Conservation (phyloP, 176 grass and related monocot species). For the Pontederia paniculata region DNA sequence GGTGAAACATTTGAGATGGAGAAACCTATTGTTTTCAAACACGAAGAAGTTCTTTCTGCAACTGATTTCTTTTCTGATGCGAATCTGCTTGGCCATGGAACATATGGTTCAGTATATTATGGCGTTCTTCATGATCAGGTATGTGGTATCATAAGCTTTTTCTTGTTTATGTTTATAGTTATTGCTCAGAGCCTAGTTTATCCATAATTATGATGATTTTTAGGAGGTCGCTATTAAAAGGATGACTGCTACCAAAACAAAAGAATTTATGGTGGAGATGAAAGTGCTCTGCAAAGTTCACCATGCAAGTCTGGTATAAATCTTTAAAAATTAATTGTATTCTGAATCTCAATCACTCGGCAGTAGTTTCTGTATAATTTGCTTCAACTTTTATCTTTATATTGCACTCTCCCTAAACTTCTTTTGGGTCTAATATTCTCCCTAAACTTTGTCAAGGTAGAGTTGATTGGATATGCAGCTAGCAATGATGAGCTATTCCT, state of each 20-base stretch:
- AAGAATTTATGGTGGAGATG: conserved; percentile 94
- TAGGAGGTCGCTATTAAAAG: conserved; percentile 98
- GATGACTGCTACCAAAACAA: conserved; percentile 97
- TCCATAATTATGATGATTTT: conserved; percentile 7
- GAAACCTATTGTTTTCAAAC: conserved; percentile 69
- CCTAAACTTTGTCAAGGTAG: conserved; percentile 96
- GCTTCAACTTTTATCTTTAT: conserved; percentile 22
- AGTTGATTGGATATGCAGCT: conserved; percentile 99
- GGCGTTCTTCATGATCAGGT: conserved; percentile 96
- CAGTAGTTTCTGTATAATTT: not conserved
- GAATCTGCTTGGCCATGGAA: conserved; percentile 95
- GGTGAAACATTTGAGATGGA: conserved; percentile 84
- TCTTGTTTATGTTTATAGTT: conserved; percentile 10
- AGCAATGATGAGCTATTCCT: conserved; percentile 89
- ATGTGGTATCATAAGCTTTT: conserved; percentile 2
- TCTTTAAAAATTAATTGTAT: conserved; percentile 17
- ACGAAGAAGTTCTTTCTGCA: conserved; percentile 80
- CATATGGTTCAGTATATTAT: conserved; percentile 97
- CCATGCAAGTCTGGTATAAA: conserved; percentile 90
- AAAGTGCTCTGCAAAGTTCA: conserved; percentile 99
- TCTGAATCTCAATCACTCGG: conserved; percentile 2
- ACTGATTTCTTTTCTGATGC: conserved; percentile 92
- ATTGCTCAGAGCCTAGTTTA: not conserved
- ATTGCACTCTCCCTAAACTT: not conserved
- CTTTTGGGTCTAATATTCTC: conserved; percentile 6